Conservation (phyloP, 164 flowering plant species). For the Nymphaea thermarum region DNA sequence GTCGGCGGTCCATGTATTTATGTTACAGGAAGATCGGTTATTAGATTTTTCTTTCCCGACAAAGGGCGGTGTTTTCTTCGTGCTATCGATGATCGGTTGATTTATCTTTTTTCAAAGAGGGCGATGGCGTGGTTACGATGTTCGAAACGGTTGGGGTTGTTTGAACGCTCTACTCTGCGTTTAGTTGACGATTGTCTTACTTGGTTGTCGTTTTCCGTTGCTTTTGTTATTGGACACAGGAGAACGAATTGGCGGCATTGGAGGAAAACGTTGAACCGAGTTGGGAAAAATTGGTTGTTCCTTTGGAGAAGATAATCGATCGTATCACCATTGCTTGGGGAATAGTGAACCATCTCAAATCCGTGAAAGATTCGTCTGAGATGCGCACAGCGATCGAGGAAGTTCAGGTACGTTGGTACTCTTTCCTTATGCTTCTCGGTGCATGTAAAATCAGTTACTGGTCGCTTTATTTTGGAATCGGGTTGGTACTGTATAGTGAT, state of each 20-base stretch:
- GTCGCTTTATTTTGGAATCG: background rate
- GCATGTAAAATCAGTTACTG: background rate
- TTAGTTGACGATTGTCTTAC: background rate
- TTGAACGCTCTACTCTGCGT: background rate
- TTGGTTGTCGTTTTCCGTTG: background rate
- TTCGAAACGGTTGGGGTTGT: no score
- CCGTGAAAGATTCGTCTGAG: slow-evolving; percentile 80
- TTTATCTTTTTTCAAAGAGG: no score
- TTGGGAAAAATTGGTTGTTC: slow-evolving; percentile 86
- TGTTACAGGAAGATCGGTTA: background rate
- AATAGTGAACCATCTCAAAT: slow-evolving; percentile 75
- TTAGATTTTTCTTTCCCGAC: background rate
- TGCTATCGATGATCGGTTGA: background rate
- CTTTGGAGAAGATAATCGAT: slow-evolving; percentile 78
- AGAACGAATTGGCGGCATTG: slow-evolving; percentile 58
- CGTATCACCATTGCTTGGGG: slow-evolving; percentile 78
- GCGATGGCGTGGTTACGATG: no score
- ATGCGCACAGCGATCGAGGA: slow-evolving; percentile 92
- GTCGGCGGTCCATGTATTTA: background rate
- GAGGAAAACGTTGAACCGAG: slow-evolving; percentile 82
- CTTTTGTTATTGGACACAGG: slow-evolving; percentile 28
- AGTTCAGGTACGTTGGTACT: slow-evolving; percentile 51
- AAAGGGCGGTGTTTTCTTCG: background rate
- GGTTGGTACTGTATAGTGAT: background rate
- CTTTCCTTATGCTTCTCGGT: background rate